phyloP scores from a whole-genome alignment of 495 filamentous ascomycete species.

The Podospora didyma region DNA sequence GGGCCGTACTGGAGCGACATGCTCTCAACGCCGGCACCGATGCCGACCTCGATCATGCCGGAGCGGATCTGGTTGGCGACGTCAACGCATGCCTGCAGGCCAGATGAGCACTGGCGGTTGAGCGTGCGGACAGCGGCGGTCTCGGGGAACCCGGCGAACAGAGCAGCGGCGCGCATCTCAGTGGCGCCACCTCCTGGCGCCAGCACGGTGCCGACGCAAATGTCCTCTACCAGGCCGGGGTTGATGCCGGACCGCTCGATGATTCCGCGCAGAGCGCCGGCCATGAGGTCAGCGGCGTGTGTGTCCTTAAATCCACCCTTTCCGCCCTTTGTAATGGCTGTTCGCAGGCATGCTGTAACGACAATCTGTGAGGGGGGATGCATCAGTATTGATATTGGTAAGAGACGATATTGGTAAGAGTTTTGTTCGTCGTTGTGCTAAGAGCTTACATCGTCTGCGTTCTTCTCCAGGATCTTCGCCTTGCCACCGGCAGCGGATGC shows the following conservation, averaged over 20 bases:
- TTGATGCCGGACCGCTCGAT: slow-evolving; percentile 82
- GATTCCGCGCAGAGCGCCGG: slow-evolving; percentile 74
- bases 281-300: slow-evolving; percentile 76
- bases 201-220: slow-evolving; percentile 87
- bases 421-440: too few species aligned
- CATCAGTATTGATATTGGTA: too few species aligned
- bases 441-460: slow-evolving; percentile 48
- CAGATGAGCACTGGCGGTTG: slow-evolving; percentile 89
- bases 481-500: slow-evolving; percentile 28
- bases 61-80: slow-evolving; percentile 84
- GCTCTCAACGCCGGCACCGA: slow-evolving; percentile 96
- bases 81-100: slow-evolving; percentile 85
- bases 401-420: too few species aligned
- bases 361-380: slow-evolving; percentile 63
- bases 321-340: slow-evolving; percentile 86
- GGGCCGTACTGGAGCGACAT: slow-evolving; percentile 94
- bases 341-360: slow-evolving; percentile 87
- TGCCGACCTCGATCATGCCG: slow-evolving; percentile 93
- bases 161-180: slow-evolving; percentile 88
- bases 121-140: slow-evolving; percentile 74
- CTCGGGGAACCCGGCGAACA: slow-evolving; percentile 89
- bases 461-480: slow-evolving; percentile 48
- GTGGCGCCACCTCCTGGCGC: slow-evolving; percentile 93
- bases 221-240: slow-evolving; percentile 80
- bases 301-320: slow-evolving; percentile 97